Evolutionary conservation across 305 asterid genomes (phyloP).

Genomic region (Fraxinus floribunda): DNA sequence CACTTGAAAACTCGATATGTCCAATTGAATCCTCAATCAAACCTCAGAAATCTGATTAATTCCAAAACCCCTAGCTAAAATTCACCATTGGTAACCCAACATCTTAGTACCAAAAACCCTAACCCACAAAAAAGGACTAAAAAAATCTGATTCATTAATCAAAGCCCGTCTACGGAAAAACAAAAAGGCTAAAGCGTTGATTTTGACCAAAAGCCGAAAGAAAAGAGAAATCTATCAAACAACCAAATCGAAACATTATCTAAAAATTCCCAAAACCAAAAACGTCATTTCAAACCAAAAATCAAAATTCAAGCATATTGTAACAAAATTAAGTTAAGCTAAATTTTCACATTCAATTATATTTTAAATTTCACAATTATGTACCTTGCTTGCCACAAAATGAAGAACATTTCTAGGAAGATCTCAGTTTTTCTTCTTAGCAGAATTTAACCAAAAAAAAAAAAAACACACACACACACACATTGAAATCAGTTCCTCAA

Average conservation of each 20-base stretch:
- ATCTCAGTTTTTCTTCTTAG: conserved; percentile 32
- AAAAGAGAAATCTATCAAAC: conserved; percentile 25
- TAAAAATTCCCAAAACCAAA: conserved; percentile 2
- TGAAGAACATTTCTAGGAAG: conserved; percentile 42
- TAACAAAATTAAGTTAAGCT: conserved; percentile 23
- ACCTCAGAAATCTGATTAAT: conserved; percentile 36
- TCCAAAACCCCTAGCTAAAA: conserved; percentile 36
- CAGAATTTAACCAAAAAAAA: not conserved
- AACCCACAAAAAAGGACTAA: conserved; percentile 9
- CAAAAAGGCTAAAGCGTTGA: conserved; percentile 24
- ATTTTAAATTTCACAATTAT: conserved; percentile 19
- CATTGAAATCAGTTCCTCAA: conserved; percentile 5
- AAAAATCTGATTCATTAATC: conserved; percentile 31
- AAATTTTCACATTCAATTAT: conserved; percentile 23
- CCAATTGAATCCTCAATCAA: conserved; percentile 32
- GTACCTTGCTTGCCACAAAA: conserved; percentile 42
- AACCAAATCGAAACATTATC: conserved; percentile 30
- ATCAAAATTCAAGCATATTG: conserved; percentile 15
- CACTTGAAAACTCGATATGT: conserved; percentile 23
- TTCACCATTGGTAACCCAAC: conserved; percentile 32
- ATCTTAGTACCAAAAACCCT: conserved; percentile 32
- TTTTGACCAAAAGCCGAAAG: conserved; percentile 25
- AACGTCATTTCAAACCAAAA: not conserved
- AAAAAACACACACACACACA: not conserved
- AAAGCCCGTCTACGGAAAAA: conserved; percentile 20